These are phyloP conservation scores for Ophiocordyceps camponoti-saundersi DNA, from an alignment of 2,329 filamentous ascomycete genomes.

Conservation along the genomic window DNA sequence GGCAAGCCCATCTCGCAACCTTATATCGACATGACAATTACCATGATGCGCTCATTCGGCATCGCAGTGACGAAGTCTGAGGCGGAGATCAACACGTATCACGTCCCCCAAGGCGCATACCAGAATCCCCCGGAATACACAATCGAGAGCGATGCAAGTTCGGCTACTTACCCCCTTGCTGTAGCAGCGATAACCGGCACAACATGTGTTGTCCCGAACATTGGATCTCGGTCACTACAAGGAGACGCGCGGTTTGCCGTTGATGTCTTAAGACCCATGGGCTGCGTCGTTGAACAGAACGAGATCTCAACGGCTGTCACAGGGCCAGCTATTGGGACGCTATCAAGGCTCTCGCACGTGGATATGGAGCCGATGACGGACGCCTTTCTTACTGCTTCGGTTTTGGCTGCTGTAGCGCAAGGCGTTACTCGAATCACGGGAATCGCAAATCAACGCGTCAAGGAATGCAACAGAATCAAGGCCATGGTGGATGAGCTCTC, in stretches of 20 bases:
- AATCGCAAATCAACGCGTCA: slow-evolving; percentile 94
- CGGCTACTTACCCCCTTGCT: slow-evolving; percentile 87
- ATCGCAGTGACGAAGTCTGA: slow-evolving; percentile 61
- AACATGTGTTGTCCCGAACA: slow-evolving; percentile 90
- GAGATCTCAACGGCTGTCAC: slow-evolving; percentile 80
- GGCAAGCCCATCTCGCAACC: slow-evolving; percentile 93
- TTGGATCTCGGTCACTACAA: slow-evolving; percentile 80
- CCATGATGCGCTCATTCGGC: slow-evolving; percentile 93
- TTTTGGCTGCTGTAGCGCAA: slow-evolving; percentile 74
- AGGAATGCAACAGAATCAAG: slow-evolving; percentile 91
- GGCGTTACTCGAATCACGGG: slow-evolving; percentile 77
- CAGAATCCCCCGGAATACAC: slow-evolving; percentile 71
- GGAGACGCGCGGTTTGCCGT: slow-evolving; percentile 90
- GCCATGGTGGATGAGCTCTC: slow-evolving; percentile 91
- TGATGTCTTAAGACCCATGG: slow-evolving; percentile 83
- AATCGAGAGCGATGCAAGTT: slow-evolving; percentile 94
- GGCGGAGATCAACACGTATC: slow-evolving; percentile 76
- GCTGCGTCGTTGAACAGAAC: slow-evolving; percentile 75
- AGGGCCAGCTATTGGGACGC: slow-evolving; percentile 56
- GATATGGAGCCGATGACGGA: slow-evolving; percentile 99
- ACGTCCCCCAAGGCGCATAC: slow-evolving; percentile 76
- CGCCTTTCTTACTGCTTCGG: slow-evolving; percentile 88
- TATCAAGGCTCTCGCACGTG: slow-evolving; percentile 64
- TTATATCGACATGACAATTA: slow-evolving; percentile 97
- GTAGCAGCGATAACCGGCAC: slow-evolving; percentile 92